Evolutionary conservation across 176 grass and related monocot species (phyloP), one percentile per base, ranked within the genome.

Genomic region (Triticum monococcum): DNA sequence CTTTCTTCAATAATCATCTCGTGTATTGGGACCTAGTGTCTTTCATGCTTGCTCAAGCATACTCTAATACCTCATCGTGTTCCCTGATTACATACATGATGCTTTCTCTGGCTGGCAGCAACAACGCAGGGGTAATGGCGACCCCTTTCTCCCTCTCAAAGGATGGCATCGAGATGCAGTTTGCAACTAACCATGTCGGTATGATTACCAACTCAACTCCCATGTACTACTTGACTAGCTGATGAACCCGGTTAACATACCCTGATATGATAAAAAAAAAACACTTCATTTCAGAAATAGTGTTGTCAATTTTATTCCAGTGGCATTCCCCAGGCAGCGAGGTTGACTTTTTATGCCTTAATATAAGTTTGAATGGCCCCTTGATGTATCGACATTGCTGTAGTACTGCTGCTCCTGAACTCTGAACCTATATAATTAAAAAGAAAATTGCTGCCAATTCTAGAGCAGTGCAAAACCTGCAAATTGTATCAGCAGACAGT

Each of bases 181-280:
- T 98, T 87, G 91, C 93, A 84, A 98, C 95, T 26, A 95, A 98
- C 79, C 93, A 98, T 89, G 86, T 95, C 13, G 96, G 96, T 95
- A 45, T 41, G 40, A 43, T 38, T 71, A 38, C 3, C 1, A 13
- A 46, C 11, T 30, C 3, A 10, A 2, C 67, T 70, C 67, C 31
- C 17, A 70, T 10, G 3, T 36, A 35, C 36, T 33, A 36, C 36
- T 37, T 37, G 36, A 37, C 36, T 37, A 37, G 36, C 36, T 37
- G 36, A 37, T 37, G 36, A 37, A 36, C 35, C 35, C 35, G 1
- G 35, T 6, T 6, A 36, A 35, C 7, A 37, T 37, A 37, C 36
- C 36, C 36, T 37, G 36, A 37, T 37, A 30, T 30, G 28, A 30
- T 30, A 30, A 30, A 30, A 37, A 7, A 7, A 37, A 7, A 37